A percentile compares a stretch with the other conserved stretches of the same genome.
phyloP scores from a whole-genome alignment of 106 monocot genomes.

The Agapanthus africanus region DNA sequence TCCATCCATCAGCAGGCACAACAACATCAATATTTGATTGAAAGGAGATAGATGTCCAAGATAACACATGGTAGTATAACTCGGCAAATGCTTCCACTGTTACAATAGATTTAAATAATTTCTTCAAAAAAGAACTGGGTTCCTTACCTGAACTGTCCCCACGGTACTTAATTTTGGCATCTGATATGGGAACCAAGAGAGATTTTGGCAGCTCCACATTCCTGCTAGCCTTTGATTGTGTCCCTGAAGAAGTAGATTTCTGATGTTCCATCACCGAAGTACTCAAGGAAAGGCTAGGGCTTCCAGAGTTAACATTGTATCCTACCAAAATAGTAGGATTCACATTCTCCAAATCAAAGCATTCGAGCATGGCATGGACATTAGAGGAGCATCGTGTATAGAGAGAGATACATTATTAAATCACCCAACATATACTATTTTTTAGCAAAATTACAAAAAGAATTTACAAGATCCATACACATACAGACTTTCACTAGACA shows the following conservation, averaged over 20 bases:
- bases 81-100: background rate
- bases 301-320: constrained; percentile 3
- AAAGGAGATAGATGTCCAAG: background rate
- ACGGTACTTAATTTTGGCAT: background rate
- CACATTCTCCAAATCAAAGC: constrained; percentile 2
- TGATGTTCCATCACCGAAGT: too few species aligned
- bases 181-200: background rate
- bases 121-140: background rate
- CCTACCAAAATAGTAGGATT: background rate
- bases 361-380: background rate
- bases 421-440: background rate
- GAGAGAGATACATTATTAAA: background rate
- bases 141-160: background rate
- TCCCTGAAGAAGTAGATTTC: background rate
- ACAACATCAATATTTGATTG: background rate
- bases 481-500: background rate
- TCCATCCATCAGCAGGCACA: too few species aligned
- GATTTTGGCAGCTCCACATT: background rate
- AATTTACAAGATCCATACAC: background rate
- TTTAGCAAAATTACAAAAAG: background rate
- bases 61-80: background rate
- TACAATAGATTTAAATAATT: background rate
- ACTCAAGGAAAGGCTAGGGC: constrained; percentile 1
- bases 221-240: background rate
- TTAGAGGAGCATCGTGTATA: background rate